Percentiles rank a stretch among this genome's conserved stretches.
phyloP scores from a whole-genome alignment of 176 grass and related monocot species.

The Saccharum spontaneum region DNA sequence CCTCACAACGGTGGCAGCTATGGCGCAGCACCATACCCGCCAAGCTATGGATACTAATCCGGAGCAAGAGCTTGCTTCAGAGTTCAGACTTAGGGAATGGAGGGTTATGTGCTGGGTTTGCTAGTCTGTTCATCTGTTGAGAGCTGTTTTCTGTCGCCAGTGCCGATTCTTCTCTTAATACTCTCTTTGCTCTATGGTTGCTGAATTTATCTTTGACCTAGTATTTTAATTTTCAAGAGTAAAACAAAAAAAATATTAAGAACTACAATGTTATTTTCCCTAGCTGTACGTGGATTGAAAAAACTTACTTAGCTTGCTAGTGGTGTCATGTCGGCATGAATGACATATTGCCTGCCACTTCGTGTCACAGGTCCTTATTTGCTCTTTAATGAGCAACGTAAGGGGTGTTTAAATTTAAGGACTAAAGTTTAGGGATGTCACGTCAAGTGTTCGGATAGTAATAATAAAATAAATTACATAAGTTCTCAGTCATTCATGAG shows the following conservation, averaged over 20 bases:
- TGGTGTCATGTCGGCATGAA: too few species aligned
- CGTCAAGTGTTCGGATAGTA: too few species aligned
- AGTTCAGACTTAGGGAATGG: not conserved
- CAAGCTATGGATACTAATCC: conserved; percentile 67
- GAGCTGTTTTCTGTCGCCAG: conserved; percentile 21
- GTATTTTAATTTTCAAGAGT: not conserved
- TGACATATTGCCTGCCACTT: too few species aligned
- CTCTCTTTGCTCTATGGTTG: not conserved
- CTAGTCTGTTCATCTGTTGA: conserved; percentile 29
- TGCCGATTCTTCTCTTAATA: not conserved
- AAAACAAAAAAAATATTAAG: not conserved
- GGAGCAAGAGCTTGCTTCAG: not conserved
- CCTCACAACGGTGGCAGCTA: conserved; percentile 60
- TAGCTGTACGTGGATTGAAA: not conserved
- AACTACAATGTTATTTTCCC: not conserved
- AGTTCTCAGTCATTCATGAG: too few species aligned
- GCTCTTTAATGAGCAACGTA: too few species aligned
- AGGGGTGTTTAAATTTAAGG: too few species aligned
- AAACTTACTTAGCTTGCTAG: too few species aligned
- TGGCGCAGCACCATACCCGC: conserved; percentile 55
- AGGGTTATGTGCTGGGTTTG: not conserved
- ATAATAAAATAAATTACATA: too few species aligned
- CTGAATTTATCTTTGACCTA: not conserved
- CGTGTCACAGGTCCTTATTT: too few species aligned
- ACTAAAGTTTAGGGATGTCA: too few species aligned